phyloP scores from a whole-genome alignment of 1,139 yeast genomes.

The Diutina siamensis region DNA sequence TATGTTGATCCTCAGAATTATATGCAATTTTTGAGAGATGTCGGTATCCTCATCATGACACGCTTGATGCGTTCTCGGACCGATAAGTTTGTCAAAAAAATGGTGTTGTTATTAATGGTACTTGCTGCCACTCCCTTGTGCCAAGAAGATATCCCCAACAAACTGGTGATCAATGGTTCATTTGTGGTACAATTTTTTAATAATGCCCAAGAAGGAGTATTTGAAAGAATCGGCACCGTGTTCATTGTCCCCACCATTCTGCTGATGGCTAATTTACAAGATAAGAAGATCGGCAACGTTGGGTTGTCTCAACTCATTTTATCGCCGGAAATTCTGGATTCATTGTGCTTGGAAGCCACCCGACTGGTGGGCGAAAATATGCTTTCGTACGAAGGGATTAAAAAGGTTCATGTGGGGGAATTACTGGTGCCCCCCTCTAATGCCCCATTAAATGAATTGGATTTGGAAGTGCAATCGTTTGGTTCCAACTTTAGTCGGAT shows the following conservation, averaged over 20 bases:
- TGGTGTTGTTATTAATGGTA: slow-evolving; percentile 55
- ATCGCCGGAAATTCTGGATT: slow-evolving; percentile 14
- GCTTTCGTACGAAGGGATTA: slow-evolving; percentile 25
- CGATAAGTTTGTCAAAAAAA: slow-evolving; percentile 65
- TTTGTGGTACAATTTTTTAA: slow-evolving; percentile 50
- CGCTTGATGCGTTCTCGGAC: slow-evolving; percentile 75
- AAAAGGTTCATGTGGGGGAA: slow-evolving; percentile 13
- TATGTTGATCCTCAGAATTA: slow-evolving; percentile 41
- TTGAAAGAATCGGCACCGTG: slow-evolving; percentile 49
- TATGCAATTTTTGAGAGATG: slow-evolving; percentile 51
- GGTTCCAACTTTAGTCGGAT: slow-evolving; percentile 78
- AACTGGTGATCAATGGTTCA: slow-evolving; percentile 26
- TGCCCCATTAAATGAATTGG: slow-evolving; percentile 38
- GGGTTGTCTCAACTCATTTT: slow-evolving; percentile 54
- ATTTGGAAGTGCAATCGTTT: slow-evolving; percentile 56
- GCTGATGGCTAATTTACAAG: slow-evolving; percentile 54
- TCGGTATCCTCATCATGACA: slow-evolving; percentile 66
- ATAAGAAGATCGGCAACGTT: slow-evolving; percentile 63
- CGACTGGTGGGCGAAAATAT: slow-evolving; percentile 41
- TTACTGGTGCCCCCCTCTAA: slow-evolving; percentile 19
- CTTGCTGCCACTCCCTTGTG: slow-evolving; percentile 28
- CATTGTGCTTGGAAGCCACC: slow-evolving; percentile 35
- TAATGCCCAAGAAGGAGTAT: slow-evolving; percentile 50
- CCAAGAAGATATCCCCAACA: slow-evolving; percentile 13
- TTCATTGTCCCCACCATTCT: slow-evolving; percentile 61